These are phyloP conservation scores for Penicillium sp. DNA, from an alignment of 2,329 filamentous ascomycete genomes.

Conservation along the genomic window DNA sequence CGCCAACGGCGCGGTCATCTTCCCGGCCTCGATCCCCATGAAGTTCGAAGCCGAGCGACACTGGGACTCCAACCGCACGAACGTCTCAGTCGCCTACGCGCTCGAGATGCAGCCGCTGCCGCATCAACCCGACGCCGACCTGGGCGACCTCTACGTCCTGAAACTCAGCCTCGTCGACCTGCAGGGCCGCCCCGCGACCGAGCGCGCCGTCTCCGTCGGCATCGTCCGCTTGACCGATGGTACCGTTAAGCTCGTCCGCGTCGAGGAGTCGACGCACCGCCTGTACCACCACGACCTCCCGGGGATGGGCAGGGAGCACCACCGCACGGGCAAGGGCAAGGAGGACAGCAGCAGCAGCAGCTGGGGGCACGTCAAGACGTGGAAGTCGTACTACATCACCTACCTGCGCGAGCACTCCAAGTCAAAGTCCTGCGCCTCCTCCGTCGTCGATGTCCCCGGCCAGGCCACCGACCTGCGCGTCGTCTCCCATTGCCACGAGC, in stretches of 20 bases:
- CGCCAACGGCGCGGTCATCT: slow-evolving; percentile 36
- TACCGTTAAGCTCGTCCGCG: slow-evolving; percentile 32
- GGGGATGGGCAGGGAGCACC: too few relatives aligned
- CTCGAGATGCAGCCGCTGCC: slow-evolving; percentile 32
- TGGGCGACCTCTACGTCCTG: slow-evolving; percentile 28
- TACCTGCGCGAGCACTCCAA: slow-evolving; percentile 19
- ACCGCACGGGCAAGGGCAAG: not conserved
- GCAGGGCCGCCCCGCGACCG: slow-evolving; percentile 31
- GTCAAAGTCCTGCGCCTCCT: not conserved
- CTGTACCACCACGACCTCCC: not conserved
- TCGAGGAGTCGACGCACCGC: slow-evolving; percentile 29
- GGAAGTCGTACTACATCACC: slow-evolving; percentile 28
- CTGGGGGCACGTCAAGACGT: slow-evolving; percentile 31
- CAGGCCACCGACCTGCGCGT: not conserved
- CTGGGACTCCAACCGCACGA: slow-evolving; percentile 18
- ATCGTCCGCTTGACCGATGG: slow-evolving; percentile 32
- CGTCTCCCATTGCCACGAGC: slow-evolving; percentile 15
- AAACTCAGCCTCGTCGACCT: slow-evolving; percentile 31
- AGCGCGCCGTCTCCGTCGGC: slow-evolving; percentile 35
- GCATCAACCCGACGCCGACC: slow-evolving; percentile 19
- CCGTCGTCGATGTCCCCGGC: not conserved
- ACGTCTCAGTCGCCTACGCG: slow-evolving; percentile 29
- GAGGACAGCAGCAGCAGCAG: not conserved
- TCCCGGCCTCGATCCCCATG: slow-evolving; percentile 34
- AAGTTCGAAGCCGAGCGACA: slow-evolving; percentile 32